Evolutionary conservation across 2,329 filamentous ascomycete genomes (phyloP).

Genomic region (Aspergillus viridinutans): DNA sequence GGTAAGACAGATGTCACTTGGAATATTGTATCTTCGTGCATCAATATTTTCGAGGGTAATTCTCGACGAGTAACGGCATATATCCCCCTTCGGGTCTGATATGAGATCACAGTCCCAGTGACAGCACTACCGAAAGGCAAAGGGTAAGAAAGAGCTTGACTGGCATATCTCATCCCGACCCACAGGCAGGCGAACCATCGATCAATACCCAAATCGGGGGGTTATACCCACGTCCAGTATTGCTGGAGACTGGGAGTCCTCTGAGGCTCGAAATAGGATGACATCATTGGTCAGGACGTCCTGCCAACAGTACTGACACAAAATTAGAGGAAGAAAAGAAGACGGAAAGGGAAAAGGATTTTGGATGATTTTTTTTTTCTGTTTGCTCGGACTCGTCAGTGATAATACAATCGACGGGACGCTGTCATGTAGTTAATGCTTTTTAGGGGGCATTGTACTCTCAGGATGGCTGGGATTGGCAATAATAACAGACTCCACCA

Average conservation of each 20-base stretch:
- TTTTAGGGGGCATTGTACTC: background rate
- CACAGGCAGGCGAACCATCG: conserved; percentile 1
- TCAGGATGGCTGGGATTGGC: conserved; percentile 9
- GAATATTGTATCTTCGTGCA: background rate
- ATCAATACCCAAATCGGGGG: background rate
- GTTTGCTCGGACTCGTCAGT: background rate
- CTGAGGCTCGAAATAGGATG: background rate
- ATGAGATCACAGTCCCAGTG: conserved; percentile 11
- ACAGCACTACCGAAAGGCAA: background rate
- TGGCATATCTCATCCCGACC: conserved; percentile 3
- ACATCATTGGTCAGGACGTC: background rate
- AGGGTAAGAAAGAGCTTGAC: background rate
- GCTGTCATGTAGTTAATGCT: background rate
- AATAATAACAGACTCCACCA: conserved; percentile 7
- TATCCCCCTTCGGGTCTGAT: conserved; percentile 1
- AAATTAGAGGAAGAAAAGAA: background rate
- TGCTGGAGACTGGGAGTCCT: background rate
- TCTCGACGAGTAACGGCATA: background rate
- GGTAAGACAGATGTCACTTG: background rate
- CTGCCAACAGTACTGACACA: background rate
- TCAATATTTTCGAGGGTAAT: background rate
- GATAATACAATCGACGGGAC: background rate
- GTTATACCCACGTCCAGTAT: background rate
- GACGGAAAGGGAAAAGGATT: background rate
- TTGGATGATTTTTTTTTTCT: background rate